Percentiles rank a stretch among this genome's conserved stretches.
phyloP scores from a whole-genome alignment of 371 early-diverging fungal species.

The Blyttiomyces sp. region DNA sequence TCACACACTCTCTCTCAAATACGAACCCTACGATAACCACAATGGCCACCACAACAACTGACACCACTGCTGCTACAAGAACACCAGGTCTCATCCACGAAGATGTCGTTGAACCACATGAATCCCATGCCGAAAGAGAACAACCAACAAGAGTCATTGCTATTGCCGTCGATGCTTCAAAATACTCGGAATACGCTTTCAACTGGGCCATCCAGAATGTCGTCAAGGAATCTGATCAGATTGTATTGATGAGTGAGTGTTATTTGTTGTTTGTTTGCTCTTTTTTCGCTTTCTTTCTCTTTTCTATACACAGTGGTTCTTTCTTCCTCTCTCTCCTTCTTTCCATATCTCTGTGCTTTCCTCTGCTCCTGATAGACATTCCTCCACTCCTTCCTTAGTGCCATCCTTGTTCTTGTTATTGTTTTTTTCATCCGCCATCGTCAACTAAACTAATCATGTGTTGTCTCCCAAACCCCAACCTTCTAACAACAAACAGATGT shows the following conservation, averaged over 20 bases:
- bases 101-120: constrained; percentile 13
- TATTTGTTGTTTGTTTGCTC: background rate
- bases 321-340: too few relatives aligned
- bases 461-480: too few relatives aligned
- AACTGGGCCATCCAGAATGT: constrained; percentile 27
- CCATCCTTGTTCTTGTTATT: too few relatives aligned
- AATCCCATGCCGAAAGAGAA: constrained; percentile 3
- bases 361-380: too few relatives aligned
- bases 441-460: too few relatives aligned
- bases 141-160: constrained; percentile 13
- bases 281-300: background rate
- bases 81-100: constrained; percentile 8
- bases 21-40: background rate
- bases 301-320: too few relatives aligned
- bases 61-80: background rate
- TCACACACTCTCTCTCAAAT: background rate
- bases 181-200: constrained; percentile 17
- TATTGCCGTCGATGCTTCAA: constrained; percentile 21
- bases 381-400: too few relatives aligned
- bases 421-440: too few relatives aligned
- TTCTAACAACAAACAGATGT: constrained; percentile 5
- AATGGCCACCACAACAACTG: background rate
- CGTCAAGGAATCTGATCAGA: constrained; percentile 22
- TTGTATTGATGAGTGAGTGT: constrained; percentile 17
- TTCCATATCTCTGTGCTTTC: too few relatives aligned